Conservation (phyloP, 306 rosid genomes). For the Herpetospermum pedunculosum region DNA sequence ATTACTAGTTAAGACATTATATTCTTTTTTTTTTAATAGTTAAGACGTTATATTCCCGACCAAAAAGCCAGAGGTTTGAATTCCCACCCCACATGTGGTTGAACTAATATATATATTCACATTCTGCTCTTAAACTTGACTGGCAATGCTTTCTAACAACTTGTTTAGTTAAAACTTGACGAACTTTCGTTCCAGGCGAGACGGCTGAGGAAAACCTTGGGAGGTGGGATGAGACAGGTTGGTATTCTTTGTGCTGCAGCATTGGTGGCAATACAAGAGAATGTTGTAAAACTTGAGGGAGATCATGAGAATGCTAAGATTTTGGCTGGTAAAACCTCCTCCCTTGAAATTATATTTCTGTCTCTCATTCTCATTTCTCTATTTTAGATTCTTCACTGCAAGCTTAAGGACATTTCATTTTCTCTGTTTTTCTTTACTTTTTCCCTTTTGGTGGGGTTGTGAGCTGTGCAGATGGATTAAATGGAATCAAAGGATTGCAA, state of each 20-base stretch:
- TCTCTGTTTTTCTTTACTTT: background rate
- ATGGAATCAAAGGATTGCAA: slow-evolving; percentile 41
- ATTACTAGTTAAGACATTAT: too few relatives aligned
- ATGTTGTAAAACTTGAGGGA: slow-evolving; percentile 50
- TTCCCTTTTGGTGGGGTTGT: background rate
- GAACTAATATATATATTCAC: slow-evolving; percentile 40
- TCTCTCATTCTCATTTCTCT: background rate
- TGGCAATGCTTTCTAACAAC: background rate
- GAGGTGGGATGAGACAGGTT: slow-evolving; percentile 96
- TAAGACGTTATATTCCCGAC: too few relatives aligned
- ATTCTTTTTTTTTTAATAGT: too few relatives aligned
- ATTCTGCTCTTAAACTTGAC: background rate
- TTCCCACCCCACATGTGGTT: too few relatives aligned
- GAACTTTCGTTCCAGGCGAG: slow-evolving; percentile 41
- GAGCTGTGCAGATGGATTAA: slow-evolving; percentile 39
- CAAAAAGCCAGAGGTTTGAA: too few relatives aligned
- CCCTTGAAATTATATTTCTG: background rate
- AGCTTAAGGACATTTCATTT: background rate
- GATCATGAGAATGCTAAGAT: slow-evolving; percentile 74
- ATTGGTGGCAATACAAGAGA: slow-evolving; percentile 64
- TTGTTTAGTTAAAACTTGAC: background rate
- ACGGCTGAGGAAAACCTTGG: slow-evolving; percentile 72
- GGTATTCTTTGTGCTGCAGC: slow-evolving; percentile 90
- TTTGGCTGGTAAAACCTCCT: slow-evolving; percentile 48
- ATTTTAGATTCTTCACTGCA: background rate